Evolutionary conservation across 2,329 filamentous ascomycete genomes (phyloP).

Genomic region (Stemphylium lycopersici): DNA sequence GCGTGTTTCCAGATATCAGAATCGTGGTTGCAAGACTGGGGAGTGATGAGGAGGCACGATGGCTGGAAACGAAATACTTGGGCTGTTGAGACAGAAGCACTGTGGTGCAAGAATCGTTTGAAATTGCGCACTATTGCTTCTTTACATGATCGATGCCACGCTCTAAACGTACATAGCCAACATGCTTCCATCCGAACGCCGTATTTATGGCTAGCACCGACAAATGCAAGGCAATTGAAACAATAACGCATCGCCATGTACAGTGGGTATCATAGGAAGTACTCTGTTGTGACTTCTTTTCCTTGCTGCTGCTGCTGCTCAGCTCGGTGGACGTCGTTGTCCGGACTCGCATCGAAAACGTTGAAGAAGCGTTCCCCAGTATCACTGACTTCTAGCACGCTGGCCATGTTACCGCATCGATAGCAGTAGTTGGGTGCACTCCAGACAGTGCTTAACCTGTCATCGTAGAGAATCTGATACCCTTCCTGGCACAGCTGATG

Average conservation of each 20-base stretch:
- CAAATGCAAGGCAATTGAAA: constrained; percentile 17
- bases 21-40: constrained; percentile 86
- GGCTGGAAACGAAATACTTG: constrained; percentile 89
- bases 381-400: constrained; percentile 94
- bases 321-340: constrained; percentile 85
- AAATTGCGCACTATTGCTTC: constrained; percentile 1
- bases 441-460: constrained; percentile 94
- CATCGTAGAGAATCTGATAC: constrained; percentile 95
- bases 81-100: constrained; percentile 67
- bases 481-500: constrained; percentile 98
- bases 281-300: constrained; percentile 72
- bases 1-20: constrained; percentile 85
- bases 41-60: constrained; percentile 81
- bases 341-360: constrained; percentile 94
- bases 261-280: constrained; percentile 64
- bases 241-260: constrained; percentile 20
- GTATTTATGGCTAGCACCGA: constrained; percentile 18
- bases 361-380: constrained; percentile 95
- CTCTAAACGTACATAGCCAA: constrained; percentile 16
- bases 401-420: constrained; percentile 94
- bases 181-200: constrained; percentile 12
- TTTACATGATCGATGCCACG: constrained; percentile 5
- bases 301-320: constrained; percentile 80
- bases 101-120: background rate
- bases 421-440: constrained; percentile 82